Conservation (phyloP, 345 rosid genomes). For the Rhodamnia rubescens region DNA sequence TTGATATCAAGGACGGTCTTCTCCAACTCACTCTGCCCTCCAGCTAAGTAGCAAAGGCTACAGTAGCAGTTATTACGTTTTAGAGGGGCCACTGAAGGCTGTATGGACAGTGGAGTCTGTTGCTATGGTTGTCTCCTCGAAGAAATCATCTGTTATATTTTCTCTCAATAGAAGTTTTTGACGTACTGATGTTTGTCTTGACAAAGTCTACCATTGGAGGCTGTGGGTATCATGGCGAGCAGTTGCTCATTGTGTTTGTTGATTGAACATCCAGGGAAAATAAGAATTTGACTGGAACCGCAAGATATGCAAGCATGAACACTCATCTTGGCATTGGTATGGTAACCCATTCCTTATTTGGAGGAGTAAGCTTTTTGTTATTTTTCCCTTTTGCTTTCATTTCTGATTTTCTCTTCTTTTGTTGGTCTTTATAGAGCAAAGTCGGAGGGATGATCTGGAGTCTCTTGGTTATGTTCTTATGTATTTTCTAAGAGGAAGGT, state of each 20-base stretch:
- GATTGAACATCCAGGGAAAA: constrained; percentile 55
- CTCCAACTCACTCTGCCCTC: neutral
- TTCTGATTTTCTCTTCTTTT: neutral
- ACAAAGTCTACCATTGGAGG: neutral
- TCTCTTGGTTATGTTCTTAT: constrained; percentile 97
- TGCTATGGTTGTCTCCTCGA: neutral
- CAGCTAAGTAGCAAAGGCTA: neutral
- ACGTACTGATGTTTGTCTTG: neutral
- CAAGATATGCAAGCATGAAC: constrained; percentile 99
- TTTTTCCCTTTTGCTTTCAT: neutral
- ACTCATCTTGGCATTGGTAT: constrained; percentile 98
- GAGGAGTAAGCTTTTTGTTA: neutral
- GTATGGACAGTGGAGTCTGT: neutral
- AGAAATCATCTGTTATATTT: neutral
- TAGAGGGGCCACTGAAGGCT: neutral
- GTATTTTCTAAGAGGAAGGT: constrained; percentile 98
- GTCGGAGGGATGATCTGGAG: constrained; percentile 96
- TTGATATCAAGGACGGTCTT: neutral
- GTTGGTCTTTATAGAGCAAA: constrained; percentile 54
- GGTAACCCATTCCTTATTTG: neutral
- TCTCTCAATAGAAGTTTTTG: neutral
- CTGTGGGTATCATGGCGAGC: neutral
- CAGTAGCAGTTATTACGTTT: neutral
- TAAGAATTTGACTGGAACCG: constrained; percentile 94
- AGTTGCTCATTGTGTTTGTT: neutral